phyloP scores from a whole-genome alignment of 192 early-diverging fungal species.

The Pilobolus umbonatus region DNA sequence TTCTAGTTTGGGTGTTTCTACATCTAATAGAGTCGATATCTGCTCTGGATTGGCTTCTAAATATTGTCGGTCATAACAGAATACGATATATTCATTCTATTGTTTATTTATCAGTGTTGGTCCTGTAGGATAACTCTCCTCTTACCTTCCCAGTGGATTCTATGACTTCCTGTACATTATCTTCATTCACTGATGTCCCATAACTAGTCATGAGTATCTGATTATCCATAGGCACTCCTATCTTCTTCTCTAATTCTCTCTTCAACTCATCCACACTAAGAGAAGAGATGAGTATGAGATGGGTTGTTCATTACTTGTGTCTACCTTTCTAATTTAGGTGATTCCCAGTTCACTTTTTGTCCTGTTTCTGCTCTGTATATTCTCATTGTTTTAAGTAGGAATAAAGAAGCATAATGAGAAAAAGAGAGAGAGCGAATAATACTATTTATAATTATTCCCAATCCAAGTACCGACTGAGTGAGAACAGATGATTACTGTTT shows the following conservation, averaged over 20 bases:
- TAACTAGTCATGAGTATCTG: conserved; percentile 53
- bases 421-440: too few relatives aligned
- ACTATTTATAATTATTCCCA: too few relatives aligned
- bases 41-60: conserved; percentile 38
- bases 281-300: conserved; percentile 3
- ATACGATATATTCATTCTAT: conserved; percentile 51
- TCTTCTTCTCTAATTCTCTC: conserved; percentile 34
- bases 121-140: neutral
- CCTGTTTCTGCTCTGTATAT: conserved; percentile 56
- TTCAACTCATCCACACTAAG: conserved; percentile 30
- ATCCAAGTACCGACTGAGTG: too few relatives aligned
- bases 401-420: too few relatives aligned
- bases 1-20: conserved; percentile 27
- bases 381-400: too few relatives aligned
- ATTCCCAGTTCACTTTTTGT: conserved; percentile 31
- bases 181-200: conserved; percentile 43
- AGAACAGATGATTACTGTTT: too few relatives aligned
- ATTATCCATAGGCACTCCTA: conserved; percentile 37
- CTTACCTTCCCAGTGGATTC: conserved; percentile 41
- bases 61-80: conserved; percentile 47
- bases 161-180: conserved; percentile 40
- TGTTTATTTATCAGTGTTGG: too few relatives aligned
- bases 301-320: neutral
- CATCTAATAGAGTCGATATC: conserved; percentile 39
- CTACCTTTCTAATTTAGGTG: conserved; percentile 8